Base-by-base conservation (phyloP, 176 grass and related monocot genomes). In the Areca catechu region DNA sequence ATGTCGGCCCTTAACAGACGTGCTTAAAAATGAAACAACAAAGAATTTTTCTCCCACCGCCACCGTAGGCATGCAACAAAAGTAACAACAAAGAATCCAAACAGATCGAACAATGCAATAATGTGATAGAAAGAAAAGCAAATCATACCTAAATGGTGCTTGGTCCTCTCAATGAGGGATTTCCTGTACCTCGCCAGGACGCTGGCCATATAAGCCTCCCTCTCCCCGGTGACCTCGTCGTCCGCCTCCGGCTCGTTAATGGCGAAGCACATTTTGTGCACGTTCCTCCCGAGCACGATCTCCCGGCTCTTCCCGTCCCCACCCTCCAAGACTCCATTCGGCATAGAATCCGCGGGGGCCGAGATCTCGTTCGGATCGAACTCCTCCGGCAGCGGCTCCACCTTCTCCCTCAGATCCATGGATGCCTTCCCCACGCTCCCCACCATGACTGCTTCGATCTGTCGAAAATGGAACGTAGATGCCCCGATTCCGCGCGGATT, bases 181-280 rank as follows among this genome's bases (percentile, higher is more conserved):
- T 67, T 66, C 7, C 80, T 74, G 68, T 95, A 95, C 54, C 76
- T 65, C 55, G 84, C 89, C 54, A 95, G 84, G 20, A 95, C 89
- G 73, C 84, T 89, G 20, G 84, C 84, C 89, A 95, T 95, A 69
- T 69, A 61, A 19, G 77, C 89, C 68, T 95, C 84, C 16, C 84
- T 47, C 74, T 88, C 84, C 27, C 89, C 89, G 50, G 89, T 95
- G 25, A 67, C 53, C 62, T 95, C 89, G 57, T 95, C 89, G 65
- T 95, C 84, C n/a, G 59, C 80, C 71, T 96, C 86, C 2, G 84
- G 89, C 69, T 95, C 81, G 54, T 82, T 80, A 22, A 95, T 74
- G 7, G 77, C 57, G 65, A 90, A 86, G 60, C 74, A 90, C 60
- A 49, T 30, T 28, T 60, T 84, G 91, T 84, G 91, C 56, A 90